A percentile compares a stretch with the other conserved stretches of the same genome.
These are phyloP conservation scores for Aspergillus sojae DNA, from an alignment of 2,329 filamentous ascomycete genomes.

Conservation along the genomic window DNA sequence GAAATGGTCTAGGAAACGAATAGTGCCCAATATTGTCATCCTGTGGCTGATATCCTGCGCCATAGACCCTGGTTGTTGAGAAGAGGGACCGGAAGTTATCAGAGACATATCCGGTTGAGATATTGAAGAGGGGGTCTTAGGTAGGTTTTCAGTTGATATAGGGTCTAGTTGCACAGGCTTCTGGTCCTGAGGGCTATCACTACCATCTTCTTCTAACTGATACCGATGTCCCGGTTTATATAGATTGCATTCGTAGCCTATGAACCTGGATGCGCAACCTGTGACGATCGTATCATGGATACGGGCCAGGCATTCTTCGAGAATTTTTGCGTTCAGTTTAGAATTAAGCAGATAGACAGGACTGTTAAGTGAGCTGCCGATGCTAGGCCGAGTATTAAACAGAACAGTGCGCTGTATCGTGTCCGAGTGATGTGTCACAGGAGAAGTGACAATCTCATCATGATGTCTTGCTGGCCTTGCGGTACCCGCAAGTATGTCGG, in stretches of 20 bases:
- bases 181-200: not conserved
- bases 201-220: conserved; percentile 10
- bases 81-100: not conserved
- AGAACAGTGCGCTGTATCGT: too few species aligned
- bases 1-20: conserved; percentile 29
- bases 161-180: not conserved
- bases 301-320: conserved; percentile 19
- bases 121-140: not conserved
- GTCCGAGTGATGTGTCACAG: not conserved
- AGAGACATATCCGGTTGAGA: not conserved
- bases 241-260: conserved; percentile 25
- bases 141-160: not conserved
- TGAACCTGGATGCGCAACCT: conserved; percentile 21
- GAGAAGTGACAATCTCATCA: not conserved
- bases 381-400: not conserved
- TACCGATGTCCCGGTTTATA: conserved; percentile 21
- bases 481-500: not conserved
- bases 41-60: too few species aligned
- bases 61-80: not conserved
- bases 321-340: conserved; percentile 19
- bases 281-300: conserved; percentile 27
- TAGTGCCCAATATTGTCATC: conserved; percentile 15
- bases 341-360: conserved; percentile 29
- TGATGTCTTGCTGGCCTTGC: not conserved
- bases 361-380: conserved; percentile 20